Evolutionary conservation across 208 protist genomes (phyloP).

Genomic region (Trypanosoma scelopori): DNA sequence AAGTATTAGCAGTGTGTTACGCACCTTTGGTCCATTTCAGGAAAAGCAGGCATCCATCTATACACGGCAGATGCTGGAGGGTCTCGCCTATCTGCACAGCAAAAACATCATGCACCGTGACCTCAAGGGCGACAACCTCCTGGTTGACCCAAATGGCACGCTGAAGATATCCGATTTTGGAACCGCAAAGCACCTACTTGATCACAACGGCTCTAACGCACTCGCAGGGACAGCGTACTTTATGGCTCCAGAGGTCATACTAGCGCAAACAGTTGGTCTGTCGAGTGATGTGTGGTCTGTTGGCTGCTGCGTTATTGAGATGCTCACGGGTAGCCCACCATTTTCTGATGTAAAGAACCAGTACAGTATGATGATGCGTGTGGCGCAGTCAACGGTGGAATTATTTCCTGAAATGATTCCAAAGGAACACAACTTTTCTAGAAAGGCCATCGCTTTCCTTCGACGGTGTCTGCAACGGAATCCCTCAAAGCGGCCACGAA

Average conservation of each 20-base stretch:
- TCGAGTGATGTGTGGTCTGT: slow-evolving; percentile 90
- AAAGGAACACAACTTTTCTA: slow-evolving; percentile 46
- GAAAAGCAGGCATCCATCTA: slow-evolving; percentile 75
- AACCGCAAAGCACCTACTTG: slow-evolving; percentile 53
- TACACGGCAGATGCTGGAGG: slow-evolving; percentile 80
- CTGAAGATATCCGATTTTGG: slow-evolving; percentile 89
- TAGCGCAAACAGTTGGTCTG: slow-evolving; percentile 32
- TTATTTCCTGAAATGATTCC: slow-evolving; percentile 66
- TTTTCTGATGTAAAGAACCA: slow-evolving; percentile 64
- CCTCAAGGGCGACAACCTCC: slow-evolving; percentile 92
- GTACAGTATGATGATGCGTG: slow-evolving; percentile 79
- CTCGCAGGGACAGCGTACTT: slow-evolving; percentile 89
- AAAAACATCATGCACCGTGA: slow-evolving; percentile 89
- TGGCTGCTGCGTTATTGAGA: slow-evolving; percentile 90
- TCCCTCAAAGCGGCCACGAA: slow-evolving; percentile 47
- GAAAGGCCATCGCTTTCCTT: slow-evolving; percentile 58
- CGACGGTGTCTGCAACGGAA: slow-evolving; percentile 57
- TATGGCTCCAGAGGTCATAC: slow-evolving; percentile 90
- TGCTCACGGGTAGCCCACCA: slow-evolving; percentile 76
- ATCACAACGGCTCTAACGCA: slow-evolving; percentile 16
- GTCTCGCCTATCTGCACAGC: slow-evolving; percentile 82
- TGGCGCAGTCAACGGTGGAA: slow-evolving; percentile 51
- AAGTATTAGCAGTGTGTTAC: slow-evolving; percentile 79
- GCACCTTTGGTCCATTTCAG: slow-evolving; percentile 72
- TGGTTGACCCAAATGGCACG: slow-evolving; percentile 67